Evolutionary conservation across 2,329 filamentous ascomycete genomes (phyloP).

Genomic region (Botrytis galanthina): DNA sequence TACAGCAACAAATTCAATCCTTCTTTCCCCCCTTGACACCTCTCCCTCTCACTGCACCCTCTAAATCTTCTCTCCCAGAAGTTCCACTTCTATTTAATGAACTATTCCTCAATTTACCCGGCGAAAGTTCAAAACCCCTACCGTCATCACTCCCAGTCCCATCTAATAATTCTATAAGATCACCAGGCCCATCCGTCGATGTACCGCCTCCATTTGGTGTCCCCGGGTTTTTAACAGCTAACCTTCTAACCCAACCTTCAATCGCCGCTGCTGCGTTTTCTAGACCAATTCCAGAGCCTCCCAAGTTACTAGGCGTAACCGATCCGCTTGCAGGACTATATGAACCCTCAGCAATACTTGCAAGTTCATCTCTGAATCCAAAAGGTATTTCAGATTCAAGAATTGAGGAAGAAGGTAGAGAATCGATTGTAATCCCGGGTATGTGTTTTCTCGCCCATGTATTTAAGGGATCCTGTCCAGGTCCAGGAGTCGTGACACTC

Average conservation of each 20-base stretch:
- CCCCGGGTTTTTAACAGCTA: constrained; percentile 62
- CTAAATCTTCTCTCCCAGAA: constrained; percentile 31
- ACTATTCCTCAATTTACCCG: constrained; percentile 25
- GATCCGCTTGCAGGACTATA: constrained; percentile 31
- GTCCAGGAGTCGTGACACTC: constrained; percentile 71
- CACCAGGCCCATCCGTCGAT: constrained; percentile 49
- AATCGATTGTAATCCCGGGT: constrained; percentile 71
- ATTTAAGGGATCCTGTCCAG: constrained; percentile 80
- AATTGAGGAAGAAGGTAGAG: constrained; percentile 63
- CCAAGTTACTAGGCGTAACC: constrained; percentile 48
- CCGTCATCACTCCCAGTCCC: constrained; percentile 57
- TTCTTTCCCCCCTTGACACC: constrained; percentile 6
- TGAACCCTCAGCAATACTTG: constrained; percentile 47
- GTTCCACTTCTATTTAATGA: constrained; percentile 20
- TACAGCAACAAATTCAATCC: background rate
- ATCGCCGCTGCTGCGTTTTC: constrained; percentile 85
- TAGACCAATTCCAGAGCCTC: constrained; percentile 48
- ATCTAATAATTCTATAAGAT: constrained; percentile 72
- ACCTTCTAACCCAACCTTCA: constrained; percentile 85
- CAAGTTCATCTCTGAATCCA: constrained; percentile 45
- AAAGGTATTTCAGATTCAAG: constrained; percentile 60
- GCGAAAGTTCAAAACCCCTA: constrained; percentile 35
- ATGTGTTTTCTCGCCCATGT: constrained; percentile 80
- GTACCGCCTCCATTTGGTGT: constrained; percentile 38
- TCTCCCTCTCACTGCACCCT: constrained; percentile 24